Evolutionary conservation across 805 yeast genomes (phyloP), one percentile per base, ranked within the genome.

Genomic region (Candida berthetii): DNA sequence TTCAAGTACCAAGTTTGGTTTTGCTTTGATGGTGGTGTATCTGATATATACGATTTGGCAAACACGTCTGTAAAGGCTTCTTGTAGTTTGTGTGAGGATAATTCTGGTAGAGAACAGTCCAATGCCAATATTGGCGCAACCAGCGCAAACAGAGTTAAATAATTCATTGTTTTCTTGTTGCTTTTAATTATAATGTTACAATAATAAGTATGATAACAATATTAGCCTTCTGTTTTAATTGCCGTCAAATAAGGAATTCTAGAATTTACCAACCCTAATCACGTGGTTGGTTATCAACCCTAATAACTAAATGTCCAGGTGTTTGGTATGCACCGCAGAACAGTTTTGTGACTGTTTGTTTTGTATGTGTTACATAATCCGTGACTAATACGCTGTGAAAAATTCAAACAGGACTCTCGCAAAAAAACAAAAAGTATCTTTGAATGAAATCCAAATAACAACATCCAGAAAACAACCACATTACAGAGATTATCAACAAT

Each of bases 1-100:
- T 87, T 83, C 31, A 90, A 48, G 53, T 71, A 78, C 90, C 96
- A 86, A 3, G 76, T 69, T 28, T 70, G 61, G 38, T 66, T 71
- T 2, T 85, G 76, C 27, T 60, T 63, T 11, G 91, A 75, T 2
- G 99, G 98, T 15, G 98, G 98, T 10, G 96, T 86, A 35, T 71
- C 73, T 27, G 60, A 64, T 15, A 67, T 49, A 4, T 52, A 31
- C 6, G 69, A 54, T n/a, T 67, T 62, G 1, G 62, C 40, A 48
- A 76, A 75, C 4, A 74, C 55, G 3, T 83, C 84, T 38, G 69
- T 68, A 38, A 82, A 64, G 11, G 37, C 31, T 35, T 52, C 57
- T 32, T 40, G 38, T 7, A 55, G 39, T 31, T 36, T 44, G 38
- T 52, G 54, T 27, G 46, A 40, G 9, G 49, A 46, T 19, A 55